A percentile compares a stretch with the other conserved stretches of the same genome.
These are phyloP conservation scores for Allium cepa DNA, from an alignment of 106 monocot species.

Conservation along the genomic window DNA sequence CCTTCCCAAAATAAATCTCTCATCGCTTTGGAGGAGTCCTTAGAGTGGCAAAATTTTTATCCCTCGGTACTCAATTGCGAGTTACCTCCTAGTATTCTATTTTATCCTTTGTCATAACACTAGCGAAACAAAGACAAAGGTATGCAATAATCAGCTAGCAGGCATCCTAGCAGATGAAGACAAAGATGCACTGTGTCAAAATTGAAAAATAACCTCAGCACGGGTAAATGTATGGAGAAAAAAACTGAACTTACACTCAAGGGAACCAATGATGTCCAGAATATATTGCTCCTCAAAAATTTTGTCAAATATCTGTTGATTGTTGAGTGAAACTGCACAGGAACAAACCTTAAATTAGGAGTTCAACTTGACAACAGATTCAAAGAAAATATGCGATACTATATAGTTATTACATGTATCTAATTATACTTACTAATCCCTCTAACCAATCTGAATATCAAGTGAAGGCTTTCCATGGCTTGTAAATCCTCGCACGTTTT, in stretches of 20 bases:
- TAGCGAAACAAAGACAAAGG: too few species aligned
- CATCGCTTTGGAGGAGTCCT: too few species aligned
- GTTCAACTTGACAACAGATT: neutral
- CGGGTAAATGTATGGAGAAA: neutral
- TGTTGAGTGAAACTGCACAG: conserved; percentile 79
- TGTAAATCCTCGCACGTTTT: conserved; percentile 65
- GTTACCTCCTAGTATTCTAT: too few species aligned
- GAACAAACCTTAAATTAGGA: neutral
- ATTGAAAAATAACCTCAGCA: too few species aligned
- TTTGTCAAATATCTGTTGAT: conserved; percentile 70
- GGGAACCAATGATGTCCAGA: conserved; percentile 76
- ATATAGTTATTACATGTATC: too few species aligned
- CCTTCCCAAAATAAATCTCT: too few species aligned
- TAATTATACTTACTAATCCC: conserved; percentile 61
- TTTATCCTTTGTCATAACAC: too few species aligned
- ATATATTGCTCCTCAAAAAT: conserved; percentile 82
- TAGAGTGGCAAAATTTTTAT: too few species aligned
- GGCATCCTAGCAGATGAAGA: too few species aligned
- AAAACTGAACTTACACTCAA: conserved; percentile 72
- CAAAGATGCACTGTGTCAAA: too few species aligned
- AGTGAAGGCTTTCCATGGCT: conserved; percentile 65
- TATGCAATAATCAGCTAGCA: too few species aligned
- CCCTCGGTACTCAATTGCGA: too few species aligned
- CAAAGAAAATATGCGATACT: neutral
- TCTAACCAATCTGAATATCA: conserved; percentile 82